Base-by-base conservation (phyloP, 2,329 filamentous ascomycete species). In the Trichoderma sp. region DNA sequence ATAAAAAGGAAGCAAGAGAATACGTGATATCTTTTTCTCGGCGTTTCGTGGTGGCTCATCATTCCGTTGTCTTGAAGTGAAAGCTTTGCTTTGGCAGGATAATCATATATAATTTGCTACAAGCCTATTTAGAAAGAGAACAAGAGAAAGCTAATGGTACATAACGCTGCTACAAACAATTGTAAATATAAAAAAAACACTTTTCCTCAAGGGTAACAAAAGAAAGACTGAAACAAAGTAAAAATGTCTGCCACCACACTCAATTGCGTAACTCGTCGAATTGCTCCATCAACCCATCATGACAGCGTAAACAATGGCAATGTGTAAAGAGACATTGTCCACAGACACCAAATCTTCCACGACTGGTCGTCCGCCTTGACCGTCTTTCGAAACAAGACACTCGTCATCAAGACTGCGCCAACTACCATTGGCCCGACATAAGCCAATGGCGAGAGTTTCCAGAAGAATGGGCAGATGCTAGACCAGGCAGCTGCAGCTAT, bases 341-440 rank as follows among this genome's bases (percentile, higher is more conserved):
- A 75, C 14, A 71, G 29, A 31, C 66, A 75, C 74, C 74, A 75
- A 27, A 75, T 31, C 74, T 75, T 75, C 74, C 74, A 75, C 11
- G 66, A 53, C 27, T 71, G 59, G 33, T 56, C 60, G n/a, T 75
- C 74, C 16, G 65, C 66, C 38, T 71, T 71, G 3, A 59, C 35
- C 8, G 66, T 75, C n/a, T 68, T 59, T n/a, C 53, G 53, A 33
- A 62, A 50, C 33, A 62, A 21, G 2, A 60, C 67, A 3, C 45
- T 71, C 6, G 53, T 35, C 21, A 33, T 33, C n/a, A 71, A 31
- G 14, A 53, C 50, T 3, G n/a, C 50, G 5, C 50, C 50, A 1
- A 56, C n/a, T 14, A 56, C 50, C 50, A 56, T 56, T 56, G 50
- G 50, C 24, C 50, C 50, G 50, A 12, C 50, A 24, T 56, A 56